Evolutionary conservation across 768 basidiomycete genomes (phyloP).

Genomic region (Agrocybe pediades): DNA sequence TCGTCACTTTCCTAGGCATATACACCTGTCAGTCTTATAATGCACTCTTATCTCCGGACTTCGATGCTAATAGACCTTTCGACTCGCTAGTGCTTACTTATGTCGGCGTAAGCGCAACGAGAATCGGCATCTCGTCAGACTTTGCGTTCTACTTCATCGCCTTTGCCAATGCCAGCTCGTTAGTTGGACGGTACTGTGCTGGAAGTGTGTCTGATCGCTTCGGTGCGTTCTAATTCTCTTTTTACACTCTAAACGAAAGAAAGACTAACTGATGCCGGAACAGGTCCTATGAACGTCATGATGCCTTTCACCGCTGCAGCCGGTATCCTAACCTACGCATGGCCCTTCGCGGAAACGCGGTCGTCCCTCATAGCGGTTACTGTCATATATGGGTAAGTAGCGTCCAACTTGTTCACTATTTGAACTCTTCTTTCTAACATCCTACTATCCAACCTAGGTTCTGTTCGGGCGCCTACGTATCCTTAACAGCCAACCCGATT

Average conservation of each 20-base stretch:
- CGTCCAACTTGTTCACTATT: not conserved
- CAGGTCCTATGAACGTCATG: slow-evolving; percentile 72
- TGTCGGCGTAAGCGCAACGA: slow-evolving; percentile 57
- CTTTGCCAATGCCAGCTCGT: slow-evolving; percentile 67
- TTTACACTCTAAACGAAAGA: not conserved
- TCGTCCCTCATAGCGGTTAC: slow-evolving; percentile 52
- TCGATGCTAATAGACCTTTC: too few relatives aligned
- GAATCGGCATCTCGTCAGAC: slow-evolving; percentile 45
- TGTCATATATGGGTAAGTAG: slow-evolving; percentile 67
- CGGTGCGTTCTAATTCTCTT: slow-evolving; percentile 36
- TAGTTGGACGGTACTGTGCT: slow-evolving; percentile 58
- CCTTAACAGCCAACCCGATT: slow-evolving; percentile 56
- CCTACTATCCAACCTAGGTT: slow-evolving; percentile 36
- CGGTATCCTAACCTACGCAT: slow-evolving; percentile 61
- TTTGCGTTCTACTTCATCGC: slow-evolving; percentile 68
- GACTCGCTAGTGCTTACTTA: slow-evolving; percentile 78
- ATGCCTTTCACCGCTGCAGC: slow-evolving; percentile 59
- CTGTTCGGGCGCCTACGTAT: slow-evolving; percentile 62
- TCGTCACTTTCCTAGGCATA: slow-evolving; percentile 64
- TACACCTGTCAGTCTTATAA: slow-evolving; percentile 52
- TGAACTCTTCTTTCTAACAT: not conserved
- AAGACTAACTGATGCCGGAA: not conserved
- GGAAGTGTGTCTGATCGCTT: slow-evolving; percentile 57
- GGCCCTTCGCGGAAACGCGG: slow-evolving; percentile 62
- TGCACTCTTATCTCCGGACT: too few relatives aligned